Evolutionary conservation across 495 filamentous ascomycete genomes (phyloP).

Genomic region (Podospora bellae-mahoneyi): DNA sequence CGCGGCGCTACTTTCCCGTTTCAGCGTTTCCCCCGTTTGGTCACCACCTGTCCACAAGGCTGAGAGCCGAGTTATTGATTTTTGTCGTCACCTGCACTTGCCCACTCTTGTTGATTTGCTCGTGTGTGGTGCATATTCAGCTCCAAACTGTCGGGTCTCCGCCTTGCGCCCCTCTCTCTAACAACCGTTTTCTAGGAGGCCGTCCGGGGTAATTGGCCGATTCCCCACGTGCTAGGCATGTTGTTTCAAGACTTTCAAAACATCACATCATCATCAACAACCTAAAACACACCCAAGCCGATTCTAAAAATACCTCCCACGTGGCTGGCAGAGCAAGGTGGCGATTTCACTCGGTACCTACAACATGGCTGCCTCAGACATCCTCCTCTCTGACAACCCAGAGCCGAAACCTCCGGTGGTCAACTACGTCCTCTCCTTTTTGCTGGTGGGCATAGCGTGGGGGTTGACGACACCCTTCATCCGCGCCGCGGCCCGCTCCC

Average conservation of each 20-base stretch:
- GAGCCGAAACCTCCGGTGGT: slow-evolving; percentile 51
- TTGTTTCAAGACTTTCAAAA: neutral
- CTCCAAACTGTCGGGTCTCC: slow-evolving; percentile 7
- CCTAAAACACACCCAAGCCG: neutral
- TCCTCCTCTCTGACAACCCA: neutral
- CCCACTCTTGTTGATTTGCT: neutral
- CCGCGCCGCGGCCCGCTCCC: slow-evolving; percentile 59
- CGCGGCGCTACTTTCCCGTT: neutral
- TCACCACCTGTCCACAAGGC: slow-evolving; percentile 6
- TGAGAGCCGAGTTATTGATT: neutral
- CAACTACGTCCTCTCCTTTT: slow-evolving; percentile 82
- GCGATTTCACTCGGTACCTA: neutral
- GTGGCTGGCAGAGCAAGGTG: neutral
- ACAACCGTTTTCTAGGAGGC: slow-evolving; percentile 4
- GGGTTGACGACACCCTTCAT: slow-evolving; percentile 71
- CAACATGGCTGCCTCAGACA: slow-evolving; percentile 2
- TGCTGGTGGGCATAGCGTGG: slow-evolving; percentile 90
- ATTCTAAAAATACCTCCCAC: neutral
- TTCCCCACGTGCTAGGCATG: neutral
- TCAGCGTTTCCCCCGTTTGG: neutral
- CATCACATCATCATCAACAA: neutral
- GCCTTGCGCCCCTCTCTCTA: neutral
- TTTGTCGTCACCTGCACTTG: neutral
- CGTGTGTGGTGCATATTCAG: slow-evolving; percentile 1
- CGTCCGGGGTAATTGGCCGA: neutral